Conservation (phyloP, 495 filamentous ascomycete genomes). For the Hypoxylon fuscum region DNA sequence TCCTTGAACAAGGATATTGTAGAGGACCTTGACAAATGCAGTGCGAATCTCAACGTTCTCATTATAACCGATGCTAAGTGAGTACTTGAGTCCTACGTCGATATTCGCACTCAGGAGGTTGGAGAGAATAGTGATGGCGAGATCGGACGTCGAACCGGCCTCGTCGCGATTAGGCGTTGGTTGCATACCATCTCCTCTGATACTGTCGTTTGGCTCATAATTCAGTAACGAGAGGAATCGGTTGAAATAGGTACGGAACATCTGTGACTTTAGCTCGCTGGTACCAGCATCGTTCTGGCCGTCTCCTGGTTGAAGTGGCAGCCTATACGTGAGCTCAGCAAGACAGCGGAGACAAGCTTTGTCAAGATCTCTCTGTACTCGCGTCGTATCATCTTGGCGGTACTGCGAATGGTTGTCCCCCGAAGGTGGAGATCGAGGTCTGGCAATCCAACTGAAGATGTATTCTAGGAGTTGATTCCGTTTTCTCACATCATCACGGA, state of each 20-base stretch:
- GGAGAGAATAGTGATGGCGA: conserved; percentile 70
- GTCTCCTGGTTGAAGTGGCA: conserved; percentile 70
- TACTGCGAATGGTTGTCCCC: conserved; percentile 36
- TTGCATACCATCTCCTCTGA: conserved; percentile 42
- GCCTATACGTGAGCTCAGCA: conserved; percentile 68
- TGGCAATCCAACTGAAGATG: conserved; percentile 70
- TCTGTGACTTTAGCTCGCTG: conserved; percentile 68
- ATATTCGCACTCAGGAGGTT: conserved; percentile 74
- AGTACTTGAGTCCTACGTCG: conserved; percentile 72
- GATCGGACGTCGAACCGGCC: conserved; percentile 59
- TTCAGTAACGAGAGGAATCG: conserved; percentile 69
- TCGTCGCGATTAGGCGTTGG: conserved; percentile 52
- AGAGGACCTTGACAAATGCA: conserved; percentile 72
- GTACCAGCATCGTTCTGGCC: conserved; percentile 67
- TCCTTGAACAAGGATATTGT: conserved; percentile 72
- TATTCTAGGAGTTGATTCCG: conserved; percentile 71
- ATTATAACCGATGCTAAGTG: conserved; percentile 71
- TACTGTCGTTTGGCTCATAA: conserved; percentile 58
- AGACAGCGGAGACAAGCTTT: conserved; percentile 68
- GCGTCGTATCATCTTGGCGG: conserved; percentile 60
- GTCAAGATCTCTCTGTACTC: conserved; percentile 69
- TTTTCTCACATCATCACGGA: conserved; percentile 71
- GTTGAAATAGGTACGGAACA: conserved; percentile 75
- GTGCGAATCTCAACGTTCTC: conserved; percentile 72
- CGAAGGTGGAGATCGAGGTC: conserved; percentile 55